A percentile compares a stretch with the other conserved stretches of the same genome.
These are phyloP conservation scores for Ceratocystis huliohia DNA, from an alignment of 2,329 filamentous ascomycete genomes.

Conservation along the genomic window DNA sequence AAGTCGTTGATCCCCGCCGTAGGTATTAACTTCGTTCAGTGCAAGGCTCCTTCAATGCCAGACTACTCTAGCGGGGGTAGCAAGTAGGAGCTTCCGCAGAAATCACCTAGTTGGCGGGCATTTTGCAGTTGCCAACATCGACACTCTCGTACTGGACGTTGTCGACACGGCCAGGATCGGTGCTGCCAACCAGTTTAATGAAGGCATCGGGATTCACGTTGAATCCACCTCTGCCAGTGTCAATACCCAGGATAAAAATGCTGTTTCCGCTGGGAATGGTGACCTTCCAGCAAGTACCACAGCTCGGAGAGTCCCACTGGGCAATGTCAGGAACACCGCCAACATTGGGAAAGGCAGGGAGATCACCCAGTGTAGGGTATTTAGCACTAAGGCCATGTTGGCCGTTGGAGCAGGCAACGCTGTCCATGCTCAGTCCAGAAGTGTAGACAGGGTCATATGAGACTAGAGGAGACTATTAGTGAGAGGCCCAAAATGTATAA, in stretches of 20 bases:
- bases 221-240: slow-evolving; percentile 38
- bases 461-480: slow-evolving; percentile 31
- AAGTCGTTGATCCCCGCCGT: background rate
- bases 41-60: background rate
- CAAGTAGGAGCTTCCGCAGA: background rate
- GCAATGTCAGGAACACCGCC: slow-evolving; percentile 41
- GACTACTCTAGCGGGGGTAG: background rate
- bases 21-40: background rate
- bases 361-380: slow-evolving; percentile 42
- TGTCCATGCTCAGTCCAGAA: slow-evolving; percentile 38
- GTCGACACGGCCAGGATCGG: slow-evolving; percentile 41
- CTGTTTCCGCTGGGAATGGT: slow-evolving; percentile 36
- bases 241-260: slow-evolving; percentile 45
- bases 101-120: slow-evolving; percentile 24
- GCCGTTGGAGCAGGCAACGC: slow-evolving; percentile 56
- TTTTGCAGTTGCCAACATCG: slow-evolving; percentile 33
- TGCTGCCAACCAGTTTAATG: slow-evolving; percentile 42
- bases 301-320: slow-evolving; percentile 44
- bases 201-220: slow-evolving; percentile 46
- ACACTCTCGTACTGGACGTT: slow-evolving; percentile 38
- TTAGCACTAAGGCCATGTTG: slow-evolving; percentile 51
- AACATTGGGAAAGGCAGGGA: slow-evolving; percentile 42
- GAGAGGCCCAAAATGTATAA: background rate
- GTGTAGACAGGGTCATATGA: slow-evolving; percentile 61
- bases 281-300: slow-evolving; percentile 48